Evolutionary conservation across 2,329 filamentous ascomycete species (phyloP), one percentile per base, ranked within the genome.

Genomic region (Metarhizium rileyi): DNA sequence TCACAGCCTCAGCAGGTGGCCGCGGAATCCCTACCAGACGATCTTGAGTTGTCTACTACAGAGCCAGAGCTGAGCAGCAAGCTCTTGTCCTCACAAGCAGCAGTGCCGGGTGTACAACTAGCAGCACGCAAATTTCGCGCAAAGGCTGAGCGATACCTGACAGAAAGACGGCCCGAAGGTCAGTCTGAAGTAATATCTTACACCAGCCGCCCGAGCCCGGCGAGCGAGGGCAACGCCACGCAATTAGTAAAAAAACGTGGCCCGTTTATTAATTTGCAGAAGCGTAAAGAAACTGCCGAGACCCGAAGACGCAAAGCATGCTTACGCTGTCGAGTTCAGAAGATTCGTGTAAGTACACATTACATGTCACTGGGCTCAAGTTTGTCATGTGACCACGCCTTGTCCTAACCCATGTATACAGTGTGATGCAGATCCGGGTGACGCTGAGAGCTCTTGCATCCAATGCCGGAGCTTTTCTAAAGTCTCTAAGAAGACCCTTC

Each of bases 401-500:
- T 14, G 12, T 33, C 5, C 30, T 33, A 16, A 33, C 16, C 5
- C 4, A 10, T 38, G 16, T n/a, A 18, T 7, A 9, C 10, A 75
- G 71, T 76, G 73, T 53, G 45, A 55, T 3, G 57, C 61, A 20
- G 63, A 73, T 48, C 50, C 54, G 9, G 50, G 56, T 9, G 55
- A 67, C 43, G 55, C 63, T 14, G 40, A 63, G 18, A 62, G 60
- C 14, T 57, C 62, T 5, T 78, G 75, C 56, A 9, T 61, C 2
- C 67, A 66, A 2, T 78, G 75, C 52, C 52, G 58, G 6, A 57
- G 55, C 1, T 64, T 73, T 3, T 60, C 63, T 10, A 61, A 57
- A 26, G 63, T 63, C 1, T 75, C 72, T 0, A 70, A 69, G 36
- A 77, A 74, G 53, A 70, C 71, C 2, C 68, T 77, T 5, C 74